Percentiles rank a stretch among this genome's conserved stretches.
phyloP scores from a whole-genome alignment of 805 yeast genomes.

The Dipodascopsis tothii region DNA sequence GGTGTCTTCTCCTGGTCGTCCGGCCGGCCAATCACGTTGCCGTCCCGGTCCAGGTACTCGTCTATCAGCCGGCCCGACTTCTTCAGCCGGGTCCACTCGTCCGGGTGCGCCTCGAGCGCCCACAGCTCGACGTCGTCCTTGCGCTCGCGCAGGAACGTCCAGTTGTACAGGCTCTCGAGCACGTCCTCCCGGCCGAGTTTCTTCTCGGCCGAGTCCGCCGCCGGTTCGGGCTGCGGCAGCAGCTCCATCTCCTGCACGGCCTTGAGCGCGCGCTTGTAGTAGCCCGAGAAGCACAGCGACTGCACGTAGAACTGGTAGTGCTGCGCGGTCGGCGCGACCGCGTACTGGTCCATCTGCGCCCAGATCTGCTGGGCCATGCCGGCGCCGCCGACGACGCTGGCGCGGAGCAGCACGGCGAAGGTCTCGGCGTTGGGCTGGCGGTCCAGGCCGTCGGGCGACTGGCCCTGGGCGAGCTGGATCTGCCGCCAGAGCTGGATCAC shows the following conservation, averaged over 20 bases:
- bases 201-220: slow-evolving; percentile 1
- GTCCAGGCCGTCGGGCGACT: slow-evolving; percentile 33
- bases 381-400: slow-evolving; percentile 47
- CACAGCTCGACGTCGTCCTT: slow-evolving; percentile 35
- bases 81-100: slow-evolving; percentile 36
- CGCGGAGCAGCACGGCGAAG: slow-evolving; percentile 57
- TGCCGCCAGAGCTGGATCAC: slow-evolving; percentile 55
- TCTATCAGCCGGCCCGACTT: slow-evolving; percentile 28
- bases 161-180: slow-evolving; percentile 35
- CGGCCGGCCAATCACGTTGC: not conserved
- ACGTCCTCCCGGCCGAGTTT: slow-evolving; percentile 15
- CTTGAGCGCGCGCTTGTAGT: slow-evolving; percentile 48
- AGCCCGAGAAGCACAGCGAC: slow-evolving; percentile 64
- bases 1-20: not conserved
- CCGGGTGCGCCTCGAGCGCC: slow-evolving; percentile 34
- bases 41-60: not conserved
- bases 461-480: slow-evolving; percentile 46
- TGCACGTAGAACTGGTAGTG: slow-evolving; percentile 55
- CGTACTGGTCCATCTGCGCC: slow-evolving; percentile 47
- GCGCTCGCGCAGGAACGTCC: slow-evolving; percentile 37
- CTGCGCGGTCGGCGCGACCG: slow-evolving; percentile 45
- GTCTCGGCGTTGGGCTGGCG: slow-evolving; percentile 49
- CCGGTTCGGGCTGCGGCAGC: slow-evolving; percentile 37
- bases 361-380: slow-evolving; percentile 55
- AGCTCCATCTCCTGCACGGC: slow-evolving; percentile 43